Evolutionary conservation across 192 early-diverging fungal species (phyloP), one percentile per base, ranked within the genome.

Genomic region (Coemansia sp.): DNA sequence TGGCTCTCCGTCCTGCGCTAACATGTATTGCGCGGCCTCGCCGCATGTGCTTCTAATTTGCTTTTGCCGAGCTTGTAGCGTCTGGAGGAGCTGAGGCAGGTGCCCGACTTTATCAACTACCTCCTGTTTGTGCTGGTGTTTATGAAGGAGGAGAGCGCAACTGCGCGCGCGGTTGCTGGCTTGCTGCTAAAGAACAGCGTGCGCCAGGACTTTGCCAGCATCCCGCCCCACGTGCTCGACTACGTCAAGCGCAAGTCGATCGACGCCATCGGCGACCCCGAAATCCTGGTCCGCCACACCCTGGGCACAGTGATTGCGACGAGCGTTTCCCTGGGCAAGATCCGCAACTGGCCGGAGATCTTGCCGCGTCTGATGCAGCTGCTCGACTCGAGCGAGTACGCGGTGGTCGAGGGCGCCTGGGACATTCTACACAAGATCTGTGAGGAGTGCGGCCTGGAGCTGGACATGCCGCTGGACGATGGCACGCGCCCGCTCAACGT

Each of bases 361-460:
- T 65, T 99, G 50, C 80, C 81, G 20, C 65, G 71, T 26, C 80
- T 99, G 54, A 83, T 95, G 63, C 70, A 85, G 50, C 73, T 90
- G 50, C 74, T 96, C 40, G 89, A 92, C 57, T 73, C 78, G 36
- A 64, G 59, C 38, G 79, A 91, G 55, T 79, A 80, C 34, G 63
- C 81, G 24, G 75, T 89, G 28, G 86, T 93, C 14, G 91, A 94
- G 87, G 86, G 87, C 38, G 80, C 89, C 14, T 90, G 94, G 64
- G 82, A 87, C 47, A 89, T 92, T 9, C 62, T 99, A 55, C 79
- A 83, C 70, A 94, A 94, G 75, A 91, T 99, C 56, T 99, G 97
- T 72, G 95, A 99, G 66, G 97, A 98, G 60, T 91, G 84, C 35
- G 76, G 86, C 46, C 79, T 77, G 14, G 85, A 89, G 28, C 80